Evolutionary conservation across 2,329 filamentous ascomycete species (phyloP).

Genomic region (Thelonectria discophora): DNA sequence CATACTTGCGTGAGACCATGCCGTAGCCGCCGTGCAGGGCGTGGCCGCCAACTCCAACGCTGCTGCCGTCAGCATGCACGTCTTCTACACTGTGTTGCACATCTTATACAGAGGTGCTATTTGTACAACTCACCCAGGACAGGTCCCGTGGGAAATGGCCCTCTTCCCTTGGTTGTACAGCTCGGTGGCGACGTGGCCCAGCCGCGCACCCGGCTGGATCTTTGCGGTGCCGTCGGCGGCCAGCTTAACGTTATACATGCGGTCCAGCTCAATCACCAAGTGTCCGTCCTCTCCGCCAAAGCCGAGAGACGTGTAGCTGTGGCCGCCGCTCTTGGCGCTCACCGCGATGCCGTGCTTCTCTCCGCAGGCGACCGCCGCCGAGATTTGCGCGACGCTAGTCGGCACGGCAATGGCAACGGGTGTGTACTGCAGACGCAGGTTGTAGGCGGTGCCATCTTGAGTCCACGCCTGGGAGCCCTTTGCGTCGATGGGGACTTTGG

Average conservation of each 20-base stretch:
- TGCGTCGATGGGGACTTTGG: slow-evolving; percentile 38
- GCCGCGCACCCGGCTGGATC: slow-evolving; percentile 56
- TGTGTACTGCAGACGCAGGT: slow-evolving; percentile 45
- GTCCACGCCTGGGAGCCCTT: slow-evolving; percentile 42
- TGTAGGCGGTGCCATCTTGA: slow-evolving; percentile 46
- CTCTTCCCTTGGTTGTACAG: slow-evolving; percentile 52
- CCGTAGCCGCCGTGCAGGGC: slow-evolving; percentile 45
- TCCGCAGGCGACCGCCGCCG: slow-evolving; percentile 58
- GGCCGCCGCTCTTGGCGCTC: slow-evolving; percentile 61
- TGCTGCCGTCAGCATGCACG: slow-evolving; percentile 19
- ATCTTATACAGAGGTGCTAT: too few relatives aligned
- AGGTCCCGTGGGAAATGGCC: slow-evolving; percentile 61
- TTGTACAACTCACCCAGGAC: slow-evolving; percentile 55
- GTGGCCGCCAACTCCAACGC: slow-evolving; percentile 45
- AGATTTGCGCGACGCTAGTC: slow-evolving; percentile 51
- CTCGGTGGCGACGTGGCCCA: slow-evolving; percentile 57
- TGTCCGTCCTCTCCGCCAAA: slow-evolving; percentile 54
- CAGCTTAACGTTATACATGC: slow-evolving; percentile 47
- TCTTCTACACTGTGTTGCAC: background rate
- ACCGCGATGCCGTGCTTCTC: slow-evolving; percentile 55
- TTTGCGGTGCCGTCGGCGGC: slow-evolving; percentile 35
- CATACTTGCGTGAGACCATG: slow-evolving; percentile 44
- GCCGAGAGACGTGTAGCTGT: slow-evolving; percentile 62
- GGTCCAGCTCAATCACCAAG: slow-evolving; percentile 53
- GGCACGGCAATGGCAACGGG: slow-evolving; percentile 47